Evolutionary conservation across 2,329 filamentous ascomycete species (phyloP), one percentile per base, ranked within the genome.

Genomic region (Alternaria triticina): DNA sequence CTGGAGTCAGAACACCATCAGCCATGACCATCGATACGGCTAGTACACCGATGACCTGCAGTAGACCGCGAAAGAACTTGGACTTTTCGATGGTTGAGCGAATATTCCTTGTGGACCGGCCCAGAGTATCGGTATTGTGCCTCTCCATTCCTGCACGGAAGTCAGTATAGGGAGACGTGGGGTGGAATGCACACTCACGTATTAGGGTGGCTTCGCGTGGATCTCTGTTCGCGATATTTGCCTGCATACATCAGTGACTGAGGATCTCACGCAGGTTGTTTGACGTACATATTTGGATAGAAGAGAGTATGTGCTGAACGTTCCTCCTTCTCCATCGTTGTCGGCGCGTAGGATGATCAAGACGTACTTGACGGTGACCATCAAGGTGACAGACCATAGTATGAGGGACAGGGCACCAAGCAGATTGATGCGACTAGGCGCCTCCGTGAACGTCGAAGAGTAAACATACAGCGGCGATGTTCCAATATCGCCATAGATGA

Each of bases 401-500:
- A 92, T 87, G 46, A 92, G 84, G 4, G 89, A 91, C 2, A 91
- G 80, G 0, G 87, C 89, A 50, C 89, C 88, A 49, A 91, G 81
- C 4, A 92, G 81, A 68, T 90, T 87, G 22, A 86, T 82, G 68
- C 86, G 85, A 7, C 79, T 82, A 15, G 84, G 79, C 3, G 81
- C 78, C 22, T 71, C 66, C 25, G 83, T 82, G 71, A 92, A 92
- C 1, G 88, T 90, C n/a, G 87, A 89, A 17, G 89, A 91, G 76
- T 82, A 91, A 17, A 91, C 89, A 70, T 92, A 92, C 17, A 92
- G 86, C n/a, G 89, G 89, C 63, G 85, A 88, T 6, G 82, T 88
- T 60, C 89, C 89, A 71, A 91, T 90, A 68, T 91, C 89, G 23
- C 89, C 89, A 65, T 91, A 91, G 54, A 91, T 91, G 44, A 90